Conservation (phyloP, 768 basidiomycete genomes). For the Xanthoconium stramineum region DNA sequence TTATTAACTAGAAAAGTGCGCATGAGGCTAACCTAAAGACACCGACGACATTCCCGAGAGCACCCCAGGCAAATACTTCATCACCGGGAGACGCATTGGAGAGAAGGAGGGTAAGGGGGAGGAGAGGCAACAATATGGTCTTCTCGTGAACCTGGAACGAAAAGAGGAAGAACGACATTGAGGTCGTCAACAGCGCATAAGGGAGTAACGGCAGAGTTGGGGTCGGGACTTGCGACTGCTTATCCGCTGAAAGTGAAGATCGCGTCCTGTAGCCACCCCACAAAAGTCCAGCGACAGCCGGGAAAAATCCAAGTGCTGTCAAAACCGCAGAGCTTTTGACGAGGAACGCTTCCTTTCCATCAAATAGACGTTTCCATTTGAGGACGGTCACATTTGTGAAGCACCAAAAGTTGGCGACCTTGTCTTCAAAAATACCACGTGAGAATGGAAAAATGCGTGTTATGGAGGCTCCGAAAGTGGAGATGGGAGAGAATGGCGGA, state of each 20-base stretch:
- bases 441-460: conserved; percentile 88
- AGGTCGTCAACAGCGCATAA: conserved; percentile 73
- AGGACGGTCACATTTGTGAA: conserved; percentile 76
- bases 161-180: conserved; percentile 93
- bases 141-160: conserved; percentile 98
- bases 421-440: conserved; percentile 91
- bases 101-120: conserved; percentile 80
- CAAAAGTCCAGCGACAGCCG: conserved; percentile 48
- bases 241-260: neutral
- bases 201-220: conserved; percentile 70
- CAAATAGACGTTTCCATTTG: conserved; percentile 64
- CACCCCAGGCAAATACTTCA: conserved; percentile 29
- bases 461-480: conserved; percentile 59
- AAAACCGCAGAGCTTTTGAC: conserved; percentile 62
- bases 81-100: conserved; percentile 38
- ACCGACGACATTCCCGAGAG: conserved; percentile 70
- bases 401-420: conserved; percentile 98
- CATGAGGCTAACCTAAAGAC: conserved; percentile 70
- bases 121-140: conserved; percentile 78
- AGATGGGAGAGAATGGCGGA: conserved; percentile 55
- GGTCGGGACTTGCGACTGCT: conserved; percentile 29
- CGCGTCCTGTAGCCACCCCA: conserved; percentile 36
- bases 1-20: neutral
- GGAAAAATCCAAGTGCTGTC: conserved; percentile 71
- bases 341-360: conserved; percentile 45